These are phyloP conservation scores for Neopestalotiopsis sp. DNA, from an alignment of 2,329 filamentous ascomycete genomes.

Conservation along the genomic window DNA sequence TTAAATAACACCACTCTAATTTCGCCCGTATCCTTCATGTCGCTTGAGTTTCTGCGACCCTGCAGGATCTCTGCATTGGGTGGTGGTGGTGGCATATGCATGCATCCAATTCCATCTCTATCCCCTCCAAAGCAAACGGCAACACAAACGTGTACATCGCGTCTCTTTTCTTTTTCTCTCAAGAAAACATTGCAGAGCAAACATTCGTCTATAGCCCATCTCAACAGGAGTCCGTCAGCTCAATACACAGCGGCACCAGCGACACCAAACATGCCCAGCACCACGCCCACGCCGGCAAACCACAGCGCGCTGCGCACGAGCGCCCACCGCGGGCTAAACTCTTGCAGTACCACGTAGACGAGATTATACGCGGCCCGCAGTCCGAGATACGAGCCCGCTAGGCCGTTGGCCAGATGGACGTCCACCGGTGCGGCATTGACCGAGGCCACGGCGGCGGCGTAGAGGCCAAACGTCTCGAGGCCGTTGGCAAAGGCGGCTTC, in stretches of 20 bases:
- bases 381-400: conserved; percentile 23
- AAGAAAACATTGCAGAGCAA: neutral
- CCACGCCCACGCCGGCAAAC: conserved; percentile 23
- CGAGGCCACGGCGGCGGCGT: conserved; percentile 23
- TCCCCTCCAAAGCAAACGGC: neutral
- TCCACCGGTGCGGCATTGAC: conserved; percentile 20
- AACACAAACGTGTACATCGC: neutral
- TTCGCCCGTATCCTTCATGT: no score
- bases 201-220: no score
- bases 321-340: conserved; percentile 22
- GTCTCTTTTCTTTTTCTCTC: no score
- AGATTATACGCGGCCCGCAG: conserved; percentile 22
- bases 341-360: conserved; percentile 26
- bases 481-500: conserved; percentile 26
- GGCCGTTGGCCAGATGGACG: conserved; percentile 19
- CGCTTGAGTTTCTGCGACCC: no score
- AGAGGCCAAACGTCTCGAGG: conserved; percentile 25
- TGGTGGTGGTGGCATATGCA: neutral
- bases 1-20: no score
- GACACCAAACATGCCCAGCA: conserved; percentile 22
- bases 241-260: conserved; percentile 20
- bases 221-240: neutral
- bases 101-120: neutral
- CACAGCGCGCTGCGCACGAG: conserved; percentile 22
- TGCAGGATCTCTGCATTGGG: no score